These are phyloP conservation scores for Trametes gibbosa DNA, from an alignment of 768 basidiomycete species.

Conservation along the genomic window DNA sequence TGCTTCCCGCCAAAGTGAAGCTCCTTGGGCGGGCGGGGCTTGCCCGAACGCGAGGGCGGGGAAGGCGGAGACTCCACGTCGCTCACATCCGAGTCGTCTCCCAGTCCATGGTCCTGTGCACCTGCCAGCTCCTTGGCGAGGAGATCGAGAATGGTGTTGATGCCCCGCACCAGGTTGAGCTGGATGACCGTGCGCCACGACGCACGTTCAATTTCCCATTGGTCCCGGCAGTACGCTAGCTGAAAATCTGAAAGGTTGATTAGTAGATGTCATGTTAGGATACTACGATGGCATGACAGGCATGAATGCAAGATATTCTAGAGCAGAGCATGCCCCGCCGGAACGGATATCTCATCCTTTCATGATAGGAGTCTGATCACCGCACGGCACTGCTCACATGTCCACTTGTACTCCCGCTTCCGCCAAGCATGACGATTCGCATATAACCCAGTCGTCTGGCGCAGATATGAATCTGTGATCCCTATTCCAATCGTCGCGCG, in stretches of 20 bases:
- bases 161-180: conserved; percentile 73
- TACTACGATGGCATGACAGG: not conserved
- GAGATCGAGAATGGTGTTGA: conserved; percentile 62
- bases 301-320: not conserved
- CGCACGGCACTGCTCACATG: no score
- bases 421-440: no score
- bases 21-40: not conserved
- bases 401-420: no score
- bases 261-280: not conserved
- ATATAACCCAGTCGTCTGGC: no score
- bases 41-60: not conserved
- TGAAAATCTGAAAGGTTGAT: conserved; percentile 55
- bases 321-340: not conserved
- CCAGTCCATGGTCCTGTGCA: not conserved
- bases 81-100: conserved; percentile 13
- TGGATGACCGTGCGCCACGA: conserved; percentile 79
- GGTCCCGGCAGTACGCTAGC: conserved; percentile 57
- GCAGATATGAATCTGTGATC: no score
- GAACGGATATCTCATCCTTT: no score
- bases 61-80: conserved; percentile 6
- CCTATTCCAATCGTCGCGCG: no score
- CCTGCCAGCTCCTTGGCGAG: conserved; percentile 54
- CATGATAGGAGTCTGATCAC: no score
- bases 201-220: conserved; percentile 68
- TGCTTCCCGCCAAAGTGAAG: conserved; percentile 60